Evolutionary conservation across 768 basidiomycete species (phyloP).

Genomic region (Rhodotorula toruloides): DNA sequence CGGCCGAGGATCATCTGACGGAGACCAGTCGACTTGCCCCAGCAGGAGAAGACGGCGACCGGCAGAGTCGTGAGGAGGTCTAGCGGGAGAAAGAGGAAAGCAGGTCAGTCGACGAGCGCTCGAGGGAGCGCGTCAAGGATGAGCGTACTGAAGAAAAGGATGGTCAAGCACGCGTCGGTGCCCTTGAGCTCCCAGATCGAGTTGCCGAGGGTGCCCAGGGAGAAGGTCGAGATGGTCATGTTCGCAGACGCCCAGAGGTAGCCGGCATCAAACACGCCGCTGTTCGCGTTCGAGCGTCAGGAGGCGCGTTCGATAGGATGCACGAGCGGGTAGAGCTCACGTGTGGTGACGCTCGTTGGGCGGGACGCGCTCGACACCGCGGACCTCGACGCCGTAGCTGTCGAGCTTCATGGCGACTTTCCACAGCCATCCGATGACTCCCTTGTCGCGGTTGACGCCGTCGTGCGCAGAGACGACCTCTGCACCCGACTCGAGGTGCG

Average conservation of each 20-base stretch:
- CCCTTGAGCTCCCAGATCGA: slow-evolving; percentile 46
- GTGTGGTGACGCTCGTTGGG: slow-evolving; percentile 41
- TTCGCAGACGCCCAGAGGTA: slow-evolving; percentile 47
- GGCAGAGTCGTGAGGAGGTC: slow-evolving; percentile 45
- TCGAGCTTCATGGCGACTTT: slow-evolving; percentile 39
- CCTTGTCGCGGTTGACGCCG: not conserved
- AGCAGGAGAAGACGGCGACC: slow-evolving; percentile 48
- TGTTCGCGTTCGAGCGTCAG: not conserved
- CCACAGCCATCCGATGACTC: slow-evolving; percentile 37
- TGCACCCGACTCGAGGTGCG: not conserved
- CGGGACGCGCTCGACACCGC: slow-evolving; percentile 48
- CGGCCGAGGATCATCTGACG: slow-evolving; percentile 52
- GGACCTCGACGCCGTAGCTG: slow-evolving; percentile 41
- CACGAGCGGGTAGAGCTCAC: not conserved
- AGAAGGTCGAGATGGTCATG: slow-evolving; percentile 47
- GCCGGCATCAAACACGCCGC: slow-evolving; percentile 18
- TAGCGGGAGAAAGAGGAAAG: not conserved
- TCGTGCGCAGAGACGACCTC: slow-evolving; percentile 1
- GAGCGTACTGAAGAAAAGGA: slow-evolving; percentile 49
- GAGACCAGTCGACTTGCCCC: slow-evolving; percentile 50
- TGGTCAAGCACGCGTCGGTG: slow-evolving; percentile 48
- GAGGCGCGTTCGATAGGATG: not conserved
- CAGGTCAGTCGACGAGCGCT: no score
- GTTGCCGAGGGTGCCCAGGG: slow-evolving; percentile 49
- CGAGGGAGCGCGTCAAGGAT: no score